Evolutionary conservation across 768 basidiomycete species (phyloP), one percentile per base, ranked within the genome.

Genomic region (Mycena rosella): DNA sequence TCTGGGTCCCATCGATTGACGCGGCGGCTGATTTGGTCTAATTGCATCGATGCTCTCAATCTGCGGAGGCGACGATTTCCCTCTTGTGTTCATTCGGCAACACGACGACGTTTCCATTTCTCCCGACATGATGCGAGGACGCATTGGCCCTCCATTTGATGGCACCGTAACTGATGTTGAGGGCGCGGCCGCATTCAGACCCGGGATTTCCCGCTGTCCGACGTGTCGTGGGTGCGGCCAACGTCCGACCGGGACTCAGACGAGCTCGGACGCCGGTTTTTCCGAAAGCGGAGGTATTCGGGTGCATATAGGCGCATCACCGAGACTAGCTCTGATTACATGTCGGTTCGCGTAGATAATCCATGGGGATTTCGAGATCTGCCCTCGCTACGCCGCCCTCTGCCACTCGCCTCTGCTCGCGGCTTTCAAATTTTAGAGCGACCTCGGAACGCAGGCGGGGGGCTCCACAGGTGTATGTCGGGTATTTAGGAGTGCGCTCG

Each of bases 301-400:
- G n/a, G n/a, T 20, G 20, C n/a, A n/a, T n/a, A n/a, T n/a, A n/a
- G n/a, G n/a, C 42, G 42, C 42, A n/a, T 44, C 18, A 44, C 42
- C 42, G 42, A 44, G 20, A 20, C 5, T 20, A 6, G 5, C 42
- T 20, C 3, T 4, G 4, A n/a, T 44, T 10, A 45, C 9, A n/a
- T n/a, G 7, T 45, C 34, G 10, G 34, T 38, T 15, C 38, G 34
- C 58, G 58, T 36, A 48, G 22, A 20, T 30, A 58, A 48, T 44
- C 20, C 3, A 60, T 40, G 36, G 59, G 48, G 59, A 60, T 60
- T 45, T 38, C 17, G 9, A 60, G 34, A 49, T 60, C 58, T 47
- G 44, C 11, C 57, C 44, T 58, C 44, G 57, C 34, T 60, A 40
- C 48, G n/a, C 20, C 13, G 45, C 3, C 24, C 7, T 7, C 8